Evolutionary conservation across 257 asterid genomes (phyloP).

Genomic region (Scutellaria baicalensis): DNA sequence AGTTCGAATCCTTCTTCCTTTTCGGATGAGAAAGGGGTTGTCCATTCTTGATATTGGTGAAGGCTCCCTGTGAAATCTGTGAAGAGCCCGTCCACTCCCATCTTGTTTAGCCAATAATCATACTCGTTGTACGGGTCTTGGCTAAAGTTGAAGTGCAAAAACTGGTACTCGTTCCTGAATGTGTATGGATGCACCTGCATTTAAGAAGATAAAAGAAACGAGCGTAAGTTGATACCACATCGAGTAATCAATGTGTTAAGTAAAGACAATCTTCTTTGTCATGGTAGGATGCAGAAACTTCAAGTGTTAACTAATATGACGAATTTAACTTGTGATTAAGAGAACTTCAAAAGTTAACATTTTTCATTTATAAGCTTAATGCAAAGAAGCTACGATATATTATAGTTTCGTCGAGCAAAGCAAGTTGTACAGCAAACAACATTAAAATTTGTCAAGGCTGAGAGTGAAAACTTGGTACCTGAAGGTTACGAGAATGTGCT

Average conservation of each 20-base stretch:
- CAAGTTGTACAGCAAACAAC: background rate
- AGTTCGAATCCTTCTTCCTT: conserved; percentile 46
- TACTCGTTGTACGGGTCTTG: conserved; percentile 81
- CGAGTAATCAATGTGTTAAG: too few species aligned
- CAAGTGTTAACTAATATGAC: too few species aligned
- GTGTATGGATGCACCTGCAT: conserved; percentile 94
- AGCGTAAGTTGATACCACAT: background rate
- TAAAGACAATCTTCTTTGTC: too few species aligned
- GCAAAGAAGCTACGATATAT: background rate
- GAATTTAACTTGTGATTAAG: background rate
- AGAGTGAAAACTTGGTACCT: conserved; percentile 36
- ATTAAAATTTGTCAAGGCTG: background rate
- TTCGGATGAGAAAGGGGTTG: conserved; percentile 39
- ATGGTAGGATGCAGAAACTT: too few species aligned
- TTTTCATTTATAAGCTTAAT: background rate
- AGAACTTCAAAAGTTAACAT: background rate
- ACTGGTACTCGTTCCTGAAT: conserved; percentile 69
- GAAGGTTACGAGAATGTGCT: conserved; percentile 88
- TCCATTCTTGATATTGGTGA: conserved; percentile 80
- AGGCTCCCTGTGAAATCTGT: conserved; percentile 94
- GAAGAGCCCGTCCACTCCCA: conserved; percentile 87
- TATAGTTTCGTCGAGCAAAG: too few species aligned
- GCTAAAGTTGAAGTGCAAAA: conserved; percentile 81
- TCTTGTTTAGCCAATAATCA: conserved; percentile 65
- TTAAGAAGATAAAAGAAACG: background rate